Percentiles rank a stretch among this genome's conserved stretches.
Conservation (phyloP, 495 filamentous ascomycete species). For the Penicillium daleae region DNA sequence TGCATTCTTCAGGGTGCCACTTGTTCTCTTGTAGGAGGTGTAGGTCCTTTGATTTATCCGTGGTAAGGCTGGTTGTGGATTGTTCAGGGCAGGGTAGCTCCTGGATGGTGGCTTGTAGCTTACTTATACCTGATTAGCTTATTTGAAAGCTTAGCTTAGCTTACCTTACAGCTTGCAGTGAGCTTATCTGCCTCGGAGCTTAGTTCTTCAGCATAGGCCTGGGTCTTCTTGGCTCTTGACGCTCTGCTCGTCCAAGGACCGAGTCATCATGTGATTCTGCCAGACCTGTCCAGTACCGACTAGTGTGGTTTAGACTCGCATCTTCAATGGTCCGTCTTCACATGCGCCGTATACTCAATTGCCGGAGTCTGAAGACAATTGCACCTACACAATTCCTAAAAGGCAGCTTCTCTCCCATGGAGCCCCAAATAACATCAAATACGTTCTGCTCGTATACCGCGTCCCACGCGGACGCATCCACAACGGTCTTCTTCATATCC, state of each 20-base stretch:
- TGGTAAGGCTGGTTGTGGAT: not conserved
- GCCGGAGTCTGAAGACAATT: not conserved
- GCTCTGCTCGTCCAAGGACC: no score
- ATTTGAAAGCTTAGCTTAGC: not conserved
- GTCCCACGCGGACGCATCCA: slow-evolving; percentile 15
- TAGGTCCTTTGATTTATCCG: not conserved
- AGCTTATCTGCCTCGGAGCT: not conserved
- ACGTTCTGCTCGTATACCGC: slow-evolving; percentile 37
- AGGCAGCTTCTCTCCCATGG: slow-evolving; percentile 2
- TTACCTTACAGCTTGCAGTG: not conserved
- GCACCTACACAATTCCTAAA: not conserved
- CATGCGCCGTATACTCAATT: not conserved
- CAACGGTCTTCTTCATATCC: slow-evolving; percentile 69
- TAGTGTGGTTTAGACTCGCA: not conserved
- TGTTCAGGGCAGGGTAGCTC: not conserved
- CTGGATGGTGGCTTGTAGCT: not conserved
- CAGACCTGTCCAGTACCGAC: not conserved
- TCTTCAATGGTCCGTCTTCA: not conserved
- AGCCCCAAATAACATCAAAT: slow-evolving; percentile 36
- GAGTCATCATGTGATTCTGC: not conserved
- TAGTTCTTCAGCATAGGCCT: not conserved
- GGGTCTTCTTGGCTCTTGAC: not conserved
- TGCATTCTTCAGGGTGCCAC: slow-evolving; percentile 13
- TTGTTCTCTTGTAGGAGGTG: slow-evolving; percentile 3
- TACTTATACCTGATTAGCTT: not conserved